These are phyloP conservation scores for Zarea fungicola DNA, from an alignment of 2,329 filamentous ascomycete species.

Conservation along the genomic window DNA sequence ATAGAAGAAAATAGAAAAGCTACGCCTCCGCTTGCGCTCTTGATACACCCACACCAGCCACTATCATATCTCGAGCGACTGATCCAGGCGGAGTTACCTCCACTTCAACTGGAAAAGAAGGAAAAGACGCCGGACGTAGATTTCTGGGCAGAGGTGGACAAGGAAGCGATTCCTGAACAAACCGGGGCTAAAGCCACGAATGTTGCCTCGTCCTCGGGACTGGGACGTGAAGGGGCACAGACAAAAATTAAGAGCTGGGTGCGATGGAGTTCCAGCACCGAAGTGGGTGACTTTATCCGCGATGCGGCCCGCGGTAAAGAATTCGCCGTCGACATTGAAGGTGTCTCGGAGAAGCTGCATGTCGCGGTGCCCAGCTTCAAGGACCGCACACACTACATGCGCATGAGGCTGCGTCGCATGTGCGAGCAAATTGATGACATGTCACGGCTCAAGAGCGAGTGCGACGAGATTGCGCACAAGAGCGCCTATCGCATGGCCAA, in stretches of 20 bases:
- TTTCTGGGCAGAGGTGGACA: slow-evolving; percentile 73
- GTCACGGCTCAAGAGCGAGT: slow-evolving; percentile 72
- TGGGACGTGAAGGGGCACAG: slow-evolving; percentile 56
- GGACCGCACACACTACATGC: slow-evolving; percentile 85
- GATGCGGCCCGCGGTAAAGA: slow-evolving; percentile 81
- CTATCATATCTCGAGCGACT: slow-evolving; percentile 84
- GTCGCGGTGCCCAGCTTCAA: slow-evolving; percentile 83
- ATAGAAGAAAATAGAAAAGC: slow-evolving; percentile 27
- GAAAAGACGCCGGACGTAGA: slow-evolving; percentile 68
- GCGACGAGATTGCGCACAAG: slow-evolving; percentile 70
- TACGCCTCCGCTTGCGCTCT: slow-evolving; percentile 77
- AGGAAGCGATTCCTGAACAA: slow-evolving; percentile 41
- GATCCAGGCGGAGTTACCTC: slow-evolving; percentile 80
- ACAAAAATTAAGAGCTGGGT: slow-evolving; percentile 57
- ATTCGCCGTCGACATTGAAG: slow-evolving; percentile 80
- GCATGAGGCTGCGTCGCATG: slow-evolving; percentile 68
- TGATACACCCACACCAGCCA: slow-evolving; percentile 86
- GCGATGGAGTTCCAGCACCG: slow-evolving; percentile 81
- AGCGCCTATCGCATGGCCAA: slow-evolving; percentile 75
- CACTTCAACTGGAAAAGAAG: slow-evolving; percentile 57
- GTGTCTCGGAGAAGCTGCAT: slow-evolving; percentile 57
- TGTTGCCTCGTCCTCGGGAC: slow-evolving; percentile 66
- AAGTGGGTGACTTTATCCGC: slow-evolving; percentile 90
- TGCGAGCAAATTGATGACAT: slow-evolving; percentile 63
- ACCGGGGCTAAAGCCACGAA: slow-evolving; percentile 32